Percentiles rank a stretch among this genome's conserved stretches.
These are phyloP conservation scores for Entomortierella chlamydospora DNA, from an alignment of 192 early-diverging fungal genomes.

Conservation along the genomic window DNA sequence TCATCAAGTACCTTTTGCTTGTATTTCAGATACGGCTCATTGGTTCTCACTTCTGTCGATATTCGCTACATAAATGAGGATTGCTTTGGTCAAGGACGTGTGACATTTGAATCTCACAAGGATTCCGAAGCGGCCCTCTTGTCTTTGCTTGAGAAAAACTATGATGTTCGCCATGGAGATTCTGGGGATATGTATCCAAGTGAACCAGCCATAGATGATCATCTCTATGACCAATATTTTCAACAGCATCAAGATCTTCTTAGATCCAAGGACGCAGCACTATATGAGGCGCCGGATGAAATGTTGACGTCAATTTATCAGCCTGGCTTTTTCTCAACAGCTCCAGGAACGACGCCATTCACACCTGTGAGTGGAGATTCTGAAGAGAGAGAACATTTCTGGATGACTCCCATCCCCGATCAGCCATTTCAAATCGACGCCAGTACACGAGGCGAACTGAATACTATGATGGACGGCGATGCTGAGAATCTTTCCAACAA, in stretches of 20 bases:
- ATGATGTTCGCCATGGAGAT: conserved; percentile 21
- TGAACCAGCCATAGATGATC: conserved; percentile 25
- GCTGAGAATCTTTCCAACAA: neutral
- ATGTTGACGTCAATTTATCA: neutral
- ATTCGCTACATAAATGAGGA: conserved; percentile 46
- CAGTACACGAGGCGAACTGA: neutral
- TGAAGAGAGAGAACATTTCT: conserved; percentile 1
- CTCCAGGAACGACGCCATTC: neutral
- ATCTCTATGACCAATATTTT: conserved; percentile 41
- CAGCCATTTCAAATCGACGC: conserved; percentile 2
- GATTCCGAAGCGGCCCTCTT: conserved; percentile 20
- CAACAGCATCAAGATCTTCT: conserved; percentile 30
- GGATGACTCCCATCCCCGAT: conserved; percentile 1
- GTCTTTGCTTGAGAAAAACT: conserved; percentile 10
- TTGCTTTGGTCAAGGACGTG: conserved; percentile 30
- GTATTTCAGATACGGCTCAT: conserved; percentile 34
- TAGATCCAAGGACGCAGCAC: neutral
- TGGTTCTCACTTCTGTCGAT: conserved; percentile 37
- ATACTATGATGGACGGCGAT: neutral
- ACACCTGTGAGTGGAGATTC: neutral
- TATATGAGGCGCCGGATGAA: conserved; percentile 3
- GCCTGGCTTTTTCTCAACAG: neutral
- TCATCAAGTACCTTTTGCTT: too few relatives aligned
- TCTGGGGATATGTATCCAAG: conserved; percentile 11
- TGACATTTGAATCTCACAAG: conserved; percentile 25